Percentiles rank a stretch among this genome's conserved stretches.
phyloP scores from a whole-genome alignment of 2,329 filamentous ascomycete genomes.

The Colletotrichum chlorophyti region DNA sequence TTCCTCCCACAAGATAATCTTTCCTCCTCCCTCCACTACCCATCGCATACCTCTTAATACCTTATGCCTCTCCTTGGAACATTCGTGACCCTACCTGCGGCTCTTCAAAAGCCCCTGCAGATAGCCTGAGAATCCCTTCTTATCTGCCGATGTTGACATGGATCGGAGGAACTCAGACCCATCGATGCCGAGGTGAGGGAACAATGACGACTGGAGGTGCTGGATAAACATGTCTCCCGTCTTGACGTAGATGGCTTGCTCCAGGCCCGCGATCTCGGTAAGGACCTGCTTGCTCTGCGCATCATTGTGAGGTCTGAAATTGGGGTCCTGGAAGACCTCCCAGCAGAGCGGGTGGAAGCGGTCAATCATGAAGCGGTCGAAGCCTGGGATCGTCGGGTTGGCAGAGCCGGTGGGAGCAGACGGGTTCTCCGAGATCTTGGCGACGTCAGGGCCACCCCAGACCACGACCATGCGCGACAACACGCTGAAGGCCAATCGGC shows the following conservation, averaged over 20 bases:
- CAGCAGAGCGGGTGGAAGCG: constrained; percentile 90
- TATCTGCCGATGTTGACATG: constrained; percentile 65
- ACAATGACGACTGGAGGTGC: constrained; percentile 68
- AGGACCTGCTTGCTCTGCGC: constrained; percentile 89
- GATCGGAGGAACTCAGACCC: constrained; percentile 65
- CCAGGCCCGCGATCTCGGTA: constrained; percentile 83
- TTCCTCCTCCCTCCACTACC: background rate
- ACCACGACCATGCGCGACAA: constrained; percentile 82
- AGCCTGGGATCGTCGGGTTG: constrained; percentile 76
- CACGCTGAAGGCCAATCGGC: constrained; percentile 79
- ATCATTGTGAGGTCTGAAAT: constrained; percentile 81
- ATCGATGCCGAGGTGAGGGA: constrained; percentile 69
- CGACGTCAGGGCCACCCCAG: constrained; percentile 88
- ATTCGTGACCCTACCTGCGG: constrained; percentile 35
- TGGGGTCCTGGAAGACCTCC: constrained; percentile 80
- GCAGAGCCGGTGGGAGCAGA: constrained; percentile 57
- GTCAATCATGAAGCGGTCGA: constrained; percentile 88
- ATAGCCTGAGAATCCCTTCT: constrained; percentile 69
- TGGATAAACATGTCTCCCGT: constrained; percentile 82
- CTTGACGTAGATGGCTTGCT: constrained; percentile 90
- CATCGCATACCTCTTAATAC: background rate
- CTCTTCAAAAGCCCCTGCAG: constrained; percentile 63
- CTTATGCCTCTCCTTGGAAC: background rate
- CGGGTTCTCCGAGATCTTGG: constrained; percentile 61
- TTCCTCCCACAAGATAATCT: constrained; percentile 18